These are phyloP conservation scores for Camellia sinensis DNA, from an alignment of 148 eudicot species.

Conservation along the genomic window DNA sequence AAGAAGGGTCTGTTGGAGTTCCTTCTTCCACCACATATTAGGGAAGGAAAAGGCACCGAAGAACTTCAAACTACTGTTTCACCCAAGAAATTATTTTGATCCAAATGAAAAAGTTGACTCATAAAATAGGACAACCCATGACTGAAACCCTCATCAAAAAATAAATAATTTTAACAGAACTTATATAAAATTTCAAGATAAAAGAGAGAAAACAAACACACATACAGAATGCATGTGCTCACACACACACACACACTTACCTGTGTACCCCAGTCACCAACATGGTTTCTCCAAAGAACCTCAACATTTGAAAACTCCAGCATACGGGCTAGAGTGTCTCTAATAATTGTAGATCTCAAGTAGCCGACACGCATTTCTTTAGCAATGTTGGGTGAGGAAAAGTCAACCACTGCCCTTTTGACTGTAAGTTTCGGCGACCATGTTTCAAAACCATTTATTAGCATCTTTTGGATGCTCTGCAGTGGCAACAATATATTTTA, in stretches of 20 bases:
- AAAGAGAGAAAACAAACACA: background rate
- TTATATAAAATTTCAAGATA: too few species aligned
- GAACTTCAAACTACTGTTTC: background rate
- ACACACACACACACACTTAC: conserved; percentile 24
- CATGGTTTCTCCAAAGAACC: conserved; percentile 94
- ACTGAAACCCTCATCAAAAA: too few species aligned
- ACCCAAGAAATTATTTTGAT: background rate
- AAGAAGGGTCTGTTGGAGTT: background rate
- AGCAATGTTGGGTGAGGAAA: conserved; percentile 98
- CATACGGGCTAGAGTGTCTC: conserved; percentile 91
- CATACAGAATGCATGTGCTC: background rate
- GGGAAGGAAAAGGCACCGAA: background rate
- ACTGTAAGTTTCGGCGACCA: conserved; percentile 83
- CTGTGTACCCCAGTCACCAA: conserved; percentile 99
- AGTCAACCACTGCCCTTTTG: conserved; percentile 82
- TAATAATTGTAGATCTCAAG: conserved; percentile 88
- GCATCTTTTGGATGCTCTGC: conserved; percentile 87
- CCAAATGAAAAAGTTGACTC: background rate
- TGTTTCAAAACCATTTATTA: conserved; percentile 62
- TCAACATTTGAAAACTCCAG: conserved; percentile 87
- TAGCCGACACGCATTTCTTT: conserved; percentile 99
- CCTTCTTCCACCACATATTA: conserved; percentile 6
- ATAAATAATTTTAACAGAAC: too few species aligned
- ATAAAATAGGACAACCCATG: background rate
- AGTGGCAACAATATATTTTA: conserved; percentile 17